These are phyloP conservation scores for Daldinia eschscholtzii DNA, from an alignment of 2,329 filamentous ascomycete genomes.

Conservation along the genomic window DNA sequence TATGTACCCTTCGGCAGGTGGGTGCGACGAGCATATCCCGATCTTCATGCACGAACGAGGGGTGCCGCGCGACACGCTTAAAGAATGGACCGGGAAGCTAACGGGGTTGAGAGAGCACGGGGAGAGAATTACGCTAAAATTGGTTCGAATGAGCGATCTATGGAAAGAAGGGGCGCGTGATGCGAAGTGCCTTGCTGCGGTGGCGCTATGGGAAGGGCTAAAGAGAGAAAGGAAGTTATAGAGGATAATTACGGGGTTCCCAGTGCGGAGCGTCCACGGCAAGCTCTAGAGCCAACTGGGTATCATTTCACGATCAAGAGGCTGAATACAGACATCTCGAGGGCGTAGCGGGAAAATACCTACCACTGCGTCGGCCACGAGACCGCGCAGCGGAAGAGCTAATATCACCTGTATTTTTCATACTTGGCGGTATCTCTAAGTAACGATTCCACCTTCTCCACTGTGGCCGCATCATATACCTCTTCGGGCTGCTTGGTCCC, in stretches of 20 bases:
- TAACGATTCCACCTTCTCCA: conserved; percentile 75
- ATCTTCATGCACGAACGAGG: conserved; percentile 69
- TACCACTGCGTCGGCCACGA: background rate
- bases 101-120: conserved; percentile 70
- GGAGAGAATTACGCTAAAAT: conserved; percentile 72
- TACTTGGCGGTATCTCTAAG: conserved; percentile 75
- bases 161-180: conserved; percentile 71
- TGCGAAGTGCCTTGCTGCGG: conserved; percentile 69
- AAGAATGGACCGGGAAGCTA: conserved; percentile 68
- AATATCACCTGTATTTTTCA: conserved; percentile 62
- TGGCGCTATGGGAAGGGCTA: conserved; percentile 70
- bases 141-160: conserved; percentile 68
- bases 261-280: background rate
- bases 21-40: conserved; percentile 71
- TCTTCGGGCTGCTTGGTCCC: conserved; percentile 76
- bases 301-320: background rate
- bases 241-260: conserved; percentile 12
- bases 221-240: conserved; percentile 58
- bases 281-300: background rate
- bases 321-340: background rate
- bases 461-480: conserved; percentile 76
- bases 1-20: conserved; percentile 70
- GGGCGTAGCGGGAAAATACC: background rate
- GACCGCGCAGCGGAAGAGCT: background rate
- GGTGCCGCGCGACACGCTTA: conserved; percentile 63